Evolutionary conservation across 306 rosid genomes (phyloP).

Genomic region (Clitoria ternatea): DNA sequence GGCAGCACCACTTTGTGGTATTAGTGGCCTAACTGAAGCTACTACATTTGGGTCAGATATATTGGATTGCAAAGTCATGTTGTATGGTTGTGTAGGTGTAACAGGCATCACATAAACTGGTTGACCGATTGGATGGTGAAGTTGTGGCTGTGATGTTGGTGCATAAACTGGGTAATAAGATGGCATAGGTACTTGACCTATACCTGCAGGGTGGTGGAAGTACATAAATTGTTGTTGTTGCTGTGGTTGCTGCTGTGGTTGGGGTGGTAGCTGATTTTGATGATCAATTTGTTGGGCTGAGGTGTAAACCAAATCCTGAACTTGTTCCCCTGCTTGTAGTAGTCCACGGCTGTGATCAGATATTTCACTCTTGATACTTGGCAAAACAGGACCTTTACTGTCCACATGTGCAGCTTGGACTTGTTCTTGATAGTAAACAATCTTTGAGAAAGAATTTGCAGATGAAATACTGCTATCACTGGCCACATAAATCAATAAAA

Average conservation of each 20-base stretch:
- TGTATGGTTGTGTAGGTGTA: constrained; percentile 45
- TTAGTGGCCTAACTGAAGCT: constrained; percentile 22
- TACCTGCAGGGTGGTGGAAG: constrained; percentile 39
- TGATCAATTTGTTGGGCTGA: constrained; percentile 47
- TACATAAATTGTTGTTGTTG: constrained; percentile 40
- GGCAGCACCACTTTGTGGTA: constrained; percentile 35
- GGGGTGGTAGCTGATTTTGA: constrained; percentile 29
- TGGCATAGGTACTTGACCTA: constrained; percentile 44
- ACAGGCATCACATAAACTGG: constrained; percentile 67
- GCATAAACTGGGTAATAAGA: constrained; percentile 57
- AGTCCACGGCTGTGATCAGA: constrained; percentile 35
- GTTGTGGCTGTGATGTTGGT: constrained; percentile 54
- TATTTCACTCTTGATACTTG: constrained; percentile 33
- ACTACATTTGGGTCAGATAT: constrained; percentile 28
- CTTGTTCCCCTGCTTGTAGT: constrained; percentile 41
- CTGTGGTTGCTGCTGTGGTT: too few relatives aligned
- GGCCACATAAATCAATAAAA: constrained; percentile 6
- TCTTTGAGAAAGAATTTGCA: constrained; percentile 51
- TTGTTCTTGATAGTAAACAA: constrained; percentile 56
- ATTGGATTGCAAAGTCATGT: constrained; percentile 49
- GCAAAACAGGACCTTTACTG: constrained; percentile 29
- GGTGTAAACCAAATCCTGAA: constrained; percentile 42
- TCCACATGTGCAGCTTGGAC: constrained; percentile 36
- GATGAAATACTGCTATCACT: constrained; percentile 64
- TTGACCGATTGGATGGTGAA: constrained; percentile 36